Evolutionary conservation across 2,329 filamentous ascomycete genomes (phyloP).

Genomic region (Amauroascus niger): DNA sequence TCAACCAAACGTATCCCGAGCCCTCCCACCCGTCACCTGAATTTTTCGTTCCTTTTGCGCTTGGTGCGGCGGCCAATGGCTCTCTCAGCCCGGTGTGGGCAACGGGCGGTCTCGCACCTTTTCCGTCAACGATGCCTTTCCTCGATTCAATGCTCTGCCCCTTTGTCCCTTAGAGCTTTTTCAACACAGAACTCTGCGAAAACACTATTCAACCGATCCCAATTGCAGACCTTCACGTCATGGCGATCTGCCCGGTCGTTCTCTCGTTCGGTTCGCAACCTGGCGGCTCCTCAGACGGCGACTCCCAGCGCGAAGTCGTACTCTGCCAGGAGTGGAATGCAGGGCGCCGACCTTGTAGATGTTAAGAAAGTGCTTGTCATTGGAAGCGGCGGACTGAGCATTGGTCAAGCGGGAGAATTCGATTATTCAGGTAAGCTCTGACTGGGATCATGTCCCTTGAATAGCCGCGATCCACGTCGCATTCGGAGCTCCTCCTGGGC

Average conservation of each 20-base stretch:
- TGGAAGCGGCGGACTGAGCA: slow-evolving; percentile 86
- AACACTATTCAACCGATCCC: slow-evolving; percentile 29
- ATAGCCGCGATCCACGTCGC: slow-evolving; percentile 4
- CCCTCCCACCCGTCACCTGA: not conserved
- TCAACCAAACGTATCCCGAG: not conserved
- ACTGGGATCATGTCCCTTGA: slow-evolving; percentile 10
- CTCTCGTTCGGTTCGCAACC: slow-evolving; percentile 32
- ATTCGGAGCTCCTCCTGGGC: not conserved
- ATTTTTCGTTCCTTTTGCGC: slow-evolving; percentile 13
- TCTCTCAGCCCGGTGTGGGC: slow-evolving; percentile 39
- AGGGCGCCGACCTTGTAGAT: slow-evolving; percentile 67
- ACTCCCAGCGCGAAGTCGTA: slow-evolving; percentile 79
- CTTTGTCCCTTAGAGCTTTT: slow-evolving; percentile 32
- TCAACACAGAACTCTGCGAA: slow-evolving; percentile 29
- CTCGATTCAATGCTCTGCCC: slow-evolving; percentile 26
- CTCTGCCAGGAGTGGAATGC: slow-evolving; percentile 76
- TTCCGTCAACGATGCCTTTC: slow-evolving; percentile 36
- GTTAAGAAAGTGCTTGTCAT: slow-evolving; percentile 97
- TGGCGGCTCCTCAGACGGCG: slow-evolving; percentile 40
- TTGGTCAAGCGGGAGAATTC: slow-evolving; percentile 96
- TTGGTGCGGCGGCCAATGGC: slow-evolving; percentile 35
- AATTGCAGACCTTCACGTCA: slow-evolving; percentile 28
- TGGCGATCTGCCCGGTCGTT: slow-evolving; percentile 36
- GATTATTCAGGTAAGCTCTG: slow-evolving; percentile 80
- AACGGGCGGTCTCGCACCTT: slow-evolving; percentile 31